These are phyloP conservation scores for Fusarium cicatricum DNA, from an alignment of 2,329 filamentous ascomycete species.

Conservation along the genomic window DNA sequence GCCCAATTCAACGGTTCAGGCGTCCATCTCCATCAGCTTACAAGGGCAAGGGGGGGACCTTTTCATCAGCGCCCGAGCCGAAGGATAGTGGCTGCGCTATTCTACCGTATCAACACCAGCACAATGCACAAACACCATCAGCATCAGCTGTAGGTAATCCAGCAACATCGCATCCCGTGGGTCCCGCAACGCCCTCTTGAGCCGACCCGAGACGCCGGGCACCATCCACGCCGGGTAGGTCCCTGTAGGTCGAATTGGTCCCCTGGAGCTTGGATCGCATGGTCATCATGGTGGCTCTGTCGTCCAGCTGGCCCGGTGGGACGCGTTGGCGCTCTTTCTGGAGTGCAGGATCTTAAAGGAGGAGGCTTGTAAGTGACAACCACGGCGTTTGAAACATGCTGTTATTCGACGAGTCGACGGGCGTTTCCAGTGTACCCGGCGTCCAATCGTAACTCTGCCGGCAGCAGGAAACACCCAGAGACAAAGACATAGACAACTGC, in stretches of 20 bases:
- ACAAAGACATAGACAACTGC: neutral
- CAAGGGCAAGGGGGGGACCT: constrained; percentile 34
- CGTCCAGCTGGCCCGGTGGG: constrained; percentile 12
- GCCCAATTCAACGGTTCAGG: constrained; percentile 40
- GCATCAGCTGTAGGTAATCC: neutral
- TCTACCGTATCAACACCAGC: constrained; percentile 1
- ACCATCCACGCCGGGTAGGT: constrained; percentile 17
- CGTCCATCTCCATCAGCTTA: constrained; percentile 21
- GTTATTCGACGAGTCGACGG: constrained; percentile 8
- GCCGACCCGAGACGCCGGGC: constrained; percentile 34
- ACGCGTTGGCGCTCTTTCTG: constrained; percentile 3
- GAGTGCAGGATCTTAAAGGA: constrained; percentile 8
- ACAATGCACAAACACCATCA: neutral
- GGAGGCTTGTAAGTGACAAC: constrained; percentile 33
- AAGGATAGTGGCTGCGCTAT: too few species aligned
- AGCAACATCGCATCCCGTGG: constrained; percentile 18
- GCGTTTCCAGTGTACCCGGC: neutral
- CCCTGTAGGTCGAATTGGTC: constrained; percentile 9
- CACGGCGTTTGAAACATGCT: constrained; percentile 10
- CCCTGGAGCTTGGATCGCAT: constrained; percentile 23
- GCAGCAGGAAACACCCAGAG: neutral
- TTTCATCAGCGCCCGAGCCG: constrained; percentile 21
- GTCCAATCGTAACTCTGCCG: constrained; percentile 15
- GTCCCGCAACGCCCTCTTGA: constrained; percentile 26
- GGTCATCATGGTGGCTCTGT: constrained; percentile 20